A percentile compares a stretch with the other conserved stretches of the same genome.
Conservation (phyloP, 2,329 filamentous ascomycete species). For the Alternaria sp. region DNA sequence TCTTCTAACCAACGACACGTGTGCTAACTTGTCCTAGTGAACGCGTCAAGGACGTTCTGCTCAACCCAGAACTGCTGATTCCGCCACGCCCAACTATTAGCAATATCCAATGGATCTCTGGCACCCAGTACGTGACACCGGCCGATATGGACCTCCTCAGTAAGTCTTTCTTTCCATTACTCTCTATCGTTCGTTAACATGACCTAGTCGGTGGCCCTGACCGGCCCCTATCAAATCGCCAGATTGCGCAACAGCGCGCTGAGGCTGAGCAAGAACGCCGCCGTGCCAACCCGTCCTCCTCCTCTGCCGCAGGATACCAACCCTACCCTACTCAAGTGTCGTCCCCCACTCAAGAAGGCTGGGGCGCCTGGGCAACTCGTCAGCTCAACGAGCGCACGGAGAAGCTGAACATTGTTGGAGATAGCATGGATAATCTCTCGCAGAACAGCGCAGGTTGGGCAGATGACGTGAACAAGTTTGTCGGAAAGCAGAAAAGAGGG, state of each 20-base stretch:
- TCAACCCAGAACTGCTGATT: constrained; percentile 76
- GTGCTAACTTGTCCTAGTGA: constrained; percentile 46
- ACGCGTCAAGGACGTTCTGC: constrained; percentile 72
- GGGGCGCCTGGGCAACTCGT: constrained; percentile 81
- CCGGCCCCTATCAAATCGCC: constrained; percentile 85
- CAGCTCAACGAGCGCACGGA: constrained; percentile 92
- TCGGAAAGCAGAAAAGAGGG: constrained; percentile 86
- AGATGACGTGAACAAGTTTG: constrained; percentile 86
- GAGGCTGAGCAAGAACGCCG: constrained; percentile 69
- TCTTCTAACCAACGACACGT: neutral
- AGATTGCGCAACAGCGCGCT: constrained; percentile 79
- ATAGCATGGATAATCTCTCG: constrained; percentile 83
- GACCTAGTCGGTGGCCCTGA: constrained; percentile 79
- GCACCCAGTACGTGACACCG: constrained; percentile 88
- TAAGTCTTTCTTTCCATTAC: constrained; percentile 36
- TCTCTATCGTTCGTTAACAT: constrained; percentile 8
- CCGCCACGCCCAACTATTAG: constrained; percentile 91
- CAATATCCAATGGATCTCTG: constrained; percentile 94
- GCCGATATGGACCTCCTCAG: constrained; percentile 86
- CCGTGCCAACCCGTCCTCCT: constrained; percentile 43
- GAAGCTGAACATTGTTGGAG: constrained; percentile 80
- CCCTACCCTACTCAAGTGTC: constrained; percentile 29
- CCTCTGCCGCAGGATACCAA: constrained; percentile 40
- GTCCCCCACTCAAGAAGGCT: constrained; percentile 58
- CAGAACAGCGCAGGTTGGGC: constrained; percentile 84